Evolutionary conservation across 1,284 basidiomycete genomes (phyloP).

Genomic region (Pseudozyma flocculosa): DNA sequence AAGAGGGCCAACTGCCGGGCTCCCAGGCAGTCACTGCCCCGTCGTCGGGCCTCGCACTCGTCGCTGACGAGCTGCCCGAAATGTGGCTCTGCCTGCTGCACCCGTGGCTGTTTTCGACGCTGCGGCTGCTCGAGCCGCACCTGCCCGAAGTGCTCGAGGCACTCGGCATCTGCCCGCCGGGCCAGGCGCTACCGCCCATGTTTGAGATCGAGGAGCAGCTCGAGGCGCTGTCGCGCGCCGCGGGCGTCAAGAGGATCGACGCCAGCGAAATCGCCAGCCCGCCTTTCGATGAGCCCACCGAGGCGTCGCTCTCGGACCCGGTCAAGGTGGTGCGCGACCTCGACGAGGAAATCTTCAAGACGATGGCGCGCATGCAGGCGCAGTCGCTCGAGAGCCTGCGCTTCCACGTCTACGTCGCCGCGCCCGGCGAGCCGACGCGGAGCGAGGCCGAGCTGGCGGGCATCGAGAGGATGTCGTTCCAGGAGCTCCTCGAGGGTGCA

Average conservation of each 20-base stretch:
- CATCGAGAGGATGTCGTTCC: conserved; percentile 10
- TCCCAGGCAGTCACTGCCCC: no score
- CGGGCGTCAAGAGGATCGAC: conserved; percentile 12
- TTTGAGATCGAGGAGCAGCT: conserved; percentile 20
- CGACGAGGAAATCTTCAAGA: conserved; percentile 20
- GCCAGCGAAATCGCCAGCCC: conserved; percentile 11
- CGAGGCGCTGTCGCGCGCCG: conserved; percentile 10
- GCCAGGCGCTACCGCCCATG: conserved; percentile 1
- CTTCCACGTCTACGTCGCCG: conserved; percentile 21
- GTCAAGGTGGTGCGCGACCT: conserved; percentile 15
- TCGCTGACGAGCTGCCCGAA: no score
- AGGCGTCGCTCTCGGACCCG: conserved; percentile 10
- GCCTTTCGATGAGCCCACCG: conserved; percentile 22
- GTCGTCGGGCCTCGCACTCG: no score
- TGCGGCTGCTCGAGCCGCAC: no score
- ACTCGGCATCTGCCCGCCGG: no score
- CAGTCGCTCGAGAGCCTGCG: conserved; percentile 3
- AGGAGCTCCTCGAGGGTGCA: conserved; percentile 1
- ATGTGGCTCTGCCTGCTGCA: conserved; percentile 24
- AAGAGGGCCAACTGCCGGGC: conserved; percentile 13
- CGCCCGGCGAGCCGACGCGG: neutral
- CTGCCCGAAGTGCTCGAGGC: no score
- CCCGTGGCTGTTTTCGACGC: conserved; percentile 9
- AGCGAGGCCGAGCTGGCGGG: conserved; percentile 14
- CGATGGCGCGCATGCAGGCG: conserved; percentile 8